Evolutionary conservation across 169 alveolate species (phyloP).

Genomic region (Plasmodium falciparum): DNA sequence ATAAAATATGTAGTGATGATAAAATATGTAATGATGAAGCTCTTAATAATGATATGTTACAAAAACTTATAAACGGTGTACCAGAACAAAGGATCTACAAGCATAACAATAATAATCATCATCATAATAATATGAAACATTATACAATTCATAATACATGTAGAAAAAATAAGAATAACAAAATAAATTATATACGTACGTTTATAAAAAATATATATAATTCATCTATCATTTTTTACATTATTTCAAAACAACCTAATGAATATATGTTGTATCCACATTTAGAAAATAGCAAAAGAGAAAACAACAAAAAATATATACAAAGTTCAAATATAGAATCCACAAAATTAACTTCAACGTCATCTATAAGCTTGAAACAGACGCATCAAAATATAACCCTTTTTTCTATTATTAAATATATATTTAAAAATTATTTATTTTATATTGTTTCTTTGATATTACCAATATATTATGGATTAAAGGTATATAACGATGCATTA

Average conservation of each 20-base stretch:
- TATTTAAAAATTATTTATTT: slow-evolving; percentile 65
- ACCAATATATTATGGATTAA: slow-evolving; percentile 66
- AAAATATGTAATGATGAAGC: not conserved
- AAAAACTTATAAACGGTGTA: not conserved
- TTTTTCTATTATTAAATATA: slow-evolving; percentile 38
- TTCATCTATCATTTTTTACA: slow-evolving; percentile 43
- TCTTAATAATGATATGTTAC: not conserved
- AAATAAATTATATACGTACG: not conserved
- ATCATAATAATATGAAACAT: too few species aligned
- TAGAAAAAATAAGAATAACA: too few species aligned
- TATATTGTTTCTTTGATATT: slow-evolving; percentile 76
- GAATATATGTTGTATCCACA: slow-evolving; percentile 23
- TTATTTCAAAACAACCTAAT: slow-evolving; percentile 48
- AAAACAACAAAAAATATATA: not conserved
- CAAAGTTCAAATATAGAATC: too few species aligned
- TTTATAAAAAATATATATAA: slow-evolving; percentile 28
- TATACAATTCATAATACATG: too few species aligned
- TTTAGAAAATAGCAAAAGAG: slow-evolving; percentile 9
- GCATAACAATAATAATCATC: too few species aligned
- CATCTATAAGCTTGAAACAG: not conserved
- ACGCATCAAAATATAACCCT: not conserved
- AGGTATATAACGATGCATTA: slow-evolving; percentile 58
- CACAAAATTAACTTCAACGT: too few species aligned
- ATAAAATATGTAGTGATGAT: too few species aligned
- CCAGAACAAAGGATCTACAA: too few species aligned